Base-by-base conservation (phyloP, 2,329 filamentous ascomycete species). In the Aspergillus cejpii region DNA sequence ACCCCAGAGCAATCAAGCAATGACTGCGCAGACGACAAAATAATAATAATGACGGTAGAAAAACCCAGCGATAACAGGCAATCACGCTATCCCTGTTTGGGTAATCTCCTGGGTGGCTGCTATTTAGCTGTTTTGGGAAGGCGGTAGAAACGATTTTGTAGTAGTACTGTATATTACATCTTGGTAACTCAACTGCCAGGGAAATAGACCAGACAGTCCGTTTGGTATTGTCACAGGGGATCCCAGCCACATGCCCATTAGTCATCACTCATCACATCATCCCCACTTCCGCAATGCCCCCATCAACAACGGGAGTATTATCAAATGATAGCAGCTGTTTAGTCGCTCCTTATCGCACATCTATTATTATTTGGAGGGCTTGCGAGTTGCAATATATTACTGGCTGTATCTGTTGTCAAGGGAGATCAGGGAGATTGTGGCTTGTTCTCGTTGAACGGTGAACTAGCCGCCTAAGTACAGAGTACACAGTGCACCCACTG, bases 221-320 rank as follows among this genome's bases (percentile, higher is more conserved):
- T n/a, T 45, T 33, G 19, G 53, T 60, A 56, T 34, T 42, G 53
- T 60, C 37, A 60, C 50, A 54, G 45, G 49, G 8, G 38, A 50
- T 50, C 47, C 50, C 54, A 49, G 37, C 14, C 37, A 24, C 23
- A 24, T 5, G 23, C 23, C 23, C 23, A 24, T 8, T 8, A 24
- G 23, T 21, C 10, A 27, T 37, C 15, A 33, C 24, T 20, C 14
- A 37, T 51, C 56, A 50, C 55, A 53, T 52, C 47, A 55, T 56
- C 56, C 56, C 52, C 59, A 58, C 57, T 56, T 51, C 50, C 50
- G 45, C 37, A 38, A 46, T 45, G 46, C 40, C 47, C 46, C 43
- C 36, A 33, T 26, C 31, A 27, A 23, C 31, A 5, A 2, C 31
- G 31, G 31, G 17, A 17, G 11, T 34, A 19, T 19, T 19, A 34